Conservation (phyloP, 176 grass and related monocot species). For the Triticum urartu region DNA sequence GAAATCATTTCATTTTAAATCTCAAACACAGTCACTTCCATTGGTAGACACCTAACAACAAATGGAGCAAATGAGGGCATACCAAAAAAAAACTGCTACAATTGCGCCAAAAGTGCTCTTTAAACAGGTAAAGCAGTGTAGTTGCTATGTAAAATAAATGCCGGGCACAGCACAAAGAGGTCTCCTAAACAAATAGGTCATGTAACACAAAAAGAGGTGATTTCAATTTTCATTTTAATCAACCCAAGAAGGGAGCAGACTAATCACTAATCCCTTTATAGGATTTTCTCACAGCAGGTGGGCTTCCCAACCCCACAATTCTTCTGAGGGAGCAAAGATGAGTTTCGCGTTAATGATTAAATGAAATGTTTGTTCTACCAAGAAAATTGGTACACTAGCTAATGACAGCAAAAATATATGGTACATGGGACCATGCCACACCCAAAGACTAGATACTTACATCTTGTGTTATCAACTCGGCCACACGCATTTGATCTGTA, state of each 20-base stretch:
- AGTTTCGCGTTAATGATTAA: neutral
- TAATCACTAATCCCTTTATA: neutral
- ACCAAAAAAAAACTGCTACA: neutral
- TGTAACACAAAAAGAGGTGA: neutral
- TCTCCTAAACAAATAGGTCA: neutral
- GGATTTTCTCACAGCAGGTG: neutral
- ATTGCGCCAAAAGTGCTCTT: neutral
- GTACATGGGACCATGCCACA: neutral
- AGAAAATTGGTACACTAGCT: constrained; percentile 1
- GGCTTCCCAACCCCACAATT: neutral
- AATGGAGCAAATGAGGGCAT: neutral
- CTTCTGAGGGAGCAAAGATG: neutral
- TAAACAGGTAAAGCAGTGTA: neutral
- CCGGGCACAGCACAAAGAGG: neutral
- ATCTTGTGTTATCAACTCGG: constrained; percentile 95
- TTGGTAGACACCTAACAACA: constrained; percentile 14
- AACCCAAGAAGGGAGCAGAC: neutral
- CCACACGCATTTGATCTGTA: constrained; percentile 92
- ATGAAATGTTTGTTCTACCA: constrained; percentile 4
- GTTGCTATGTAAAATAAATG: neutral
- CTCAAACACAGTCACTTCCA: neutral
- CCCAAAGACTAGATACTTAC: constrained; percentile 51
- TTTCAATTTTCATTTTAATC: neutral
- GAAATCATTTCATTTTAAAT: constrained; percentile 15
- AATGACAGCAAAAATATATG: neutral